Base-by-base conservation (phyloP, 2,329 filamentous ascomycete genomes). In the Nemania sp. region DNA sequence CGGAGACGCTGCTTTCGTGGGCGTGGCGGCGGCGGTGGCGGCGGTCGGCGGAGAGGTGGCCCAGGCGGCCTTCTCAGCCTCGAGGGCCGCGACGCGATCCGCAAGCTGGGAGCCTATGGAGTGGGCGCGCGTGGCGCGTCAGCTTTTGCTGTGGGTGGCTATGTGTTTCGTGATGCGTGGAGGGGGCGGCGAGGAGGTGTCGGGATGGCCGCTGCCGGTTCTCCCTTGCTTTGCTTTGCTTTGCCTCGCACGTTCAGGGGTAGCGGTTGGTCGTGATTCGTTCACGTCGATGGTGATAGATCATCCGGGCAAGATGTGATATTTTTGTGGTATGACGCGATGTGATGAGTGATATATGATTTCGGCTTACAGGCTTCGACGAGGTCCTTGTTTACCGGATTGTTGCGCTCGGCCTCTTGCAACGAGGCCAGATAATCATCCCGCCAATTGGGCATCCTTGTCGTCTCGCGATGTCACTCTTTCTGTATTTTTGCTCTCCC, bases 371-470 rank as follows among this genome's bases (percentile, higher is more conserved):
- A 97, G 63, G 90, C 88, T 73, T 92, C 83, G 70, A 96, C 90
- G 63, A 96, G 83, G 54, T 87, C 83, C 70, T 80, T 79, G 66
- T 86, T 85, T 62, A 86, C 79, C 5, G 82, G 80, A 66, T 79
- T 82, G 60, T 92, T 89, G 64, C 86, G 83, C 71, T 87, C 83
- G 69, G 91, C 90, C 69, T 89, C 87, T 68, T 87, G 83, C 66
- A 98, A 81, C 66, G 89, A 89, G 63, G 85, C 81, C 64, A 91
- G 81, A 75, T 96, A 97, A 71, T 96, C 90, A 67, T 90, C 87
- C 71, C 88, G 85, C 90, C 93, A 96, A 79, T 84, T 85, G 65
- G 86, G 82, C 60, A 66, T 72, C n/a, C 37, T 59, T 20, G 17
- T 45, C 15, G 34, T 48, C 32, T 54, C 43, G 29, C 35, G 37